Base-by-base conservation (phyloP, 441 rosid genomes). In the Aquilaria agallochum region DNA sequence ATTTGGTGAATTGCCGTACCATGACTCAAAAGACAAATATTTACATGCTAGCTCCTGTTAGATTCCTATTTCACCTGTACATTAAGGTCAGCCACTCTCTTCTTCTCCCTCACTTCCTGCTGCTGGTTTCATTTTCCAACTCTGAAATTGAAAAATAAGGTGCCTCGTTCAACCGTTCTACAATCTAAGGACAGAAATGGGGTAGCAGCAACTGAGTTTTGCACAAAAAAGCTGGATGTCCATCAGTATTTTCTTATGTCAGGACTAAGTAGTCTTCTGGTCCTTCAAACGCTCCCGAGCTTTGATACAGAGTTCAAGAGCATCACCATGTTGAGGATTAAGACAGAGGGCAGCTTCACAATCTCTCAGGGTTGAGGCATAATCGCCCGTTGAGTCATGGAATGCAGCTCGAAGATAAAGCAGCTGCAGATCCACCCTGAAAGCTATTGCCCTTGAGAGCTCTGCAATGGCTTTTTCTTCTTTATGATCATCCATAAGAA, bases 341-440 rank as follows among this genome's bases (percentile, higher is more conserved):
- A 89, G 83, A 67, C 95, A 84, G 40, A 92, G 87, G 50, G 96
- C 98, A 49, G 98, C 98, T 78, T 87, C 95, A 63, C 95, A 89
- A 66, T 92, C 98, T 74, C 80, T 80, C n/a, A 80, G 11, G 5
- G 96, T 79, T 55, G 81, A 73, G 36, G 68, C 53, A 60, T 63
- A 59, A 64, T 83, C 79, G 33, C 96, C 88, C 72, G 80, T 83
- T 4, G 98, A 92, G 65, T 92, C 96, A 4, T 83, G 78, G 70
- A 89, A 89, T 58, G 96, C 95, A 31, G 98, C 95, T 71, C 90
- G 78, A 72, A 89, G 90, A 82, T 85, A 93, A 7, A 92, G 81
- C 54, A 92, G 81, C 72, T 87, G 98, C 45, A 87, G 81, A 69
- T 92, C 96, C 48, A 91, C 96, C 81, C 80, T 89, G 82, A 87